A percentile compares a stretch with the other conserved stretches of the same genome.
Evolutionary conservation across 768 basidiomycete genomes (phyloP).

Genomic region (Podaxis sp.): DNA sequence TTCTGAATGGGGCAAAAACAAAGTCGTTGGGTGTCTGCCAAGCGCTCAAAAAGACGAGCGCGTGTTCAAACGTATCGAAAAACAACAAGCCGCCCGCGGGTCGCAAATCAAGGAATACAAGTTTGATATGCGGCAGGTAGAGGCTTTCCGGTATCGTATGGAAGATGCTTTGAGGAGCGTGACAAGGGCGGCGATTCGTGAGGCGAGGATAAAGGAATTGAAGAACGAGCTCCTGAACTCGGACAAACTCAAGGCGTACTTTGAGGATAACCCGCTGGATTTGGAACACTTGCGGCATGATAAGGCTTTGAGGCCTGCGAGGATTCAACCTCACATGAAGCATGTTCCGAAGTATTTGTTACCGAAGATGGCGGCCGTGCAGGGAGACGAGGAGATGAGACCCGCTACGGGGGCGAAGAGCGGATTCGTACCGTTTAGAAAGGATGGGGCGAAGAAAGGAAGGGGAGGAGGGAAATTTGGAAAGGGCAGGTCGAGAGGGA

Average conservation of each 20-base stretch:
- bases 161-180: conserved; percentile 91
- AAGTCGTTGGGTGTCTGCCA: conserved; percentile 66
- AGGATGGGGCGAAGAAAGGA: conserved; percentile 57
- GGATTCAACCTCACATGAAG: conserved; percentile 93
- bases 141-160: conserved; percentile 98
- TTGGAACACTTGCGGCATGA: conserved; percentile 93
- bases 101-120: conserved; percentile 82
- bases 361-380: conserved; percentile 72
- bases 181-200: conserved; percentile 81
- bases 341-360: conserved; percentile 92
- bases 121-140: conserved; percentile 95
- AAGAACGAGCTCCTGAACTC: conserved; percentile 93
- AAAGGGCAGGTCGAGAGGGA: conserved; percentile 51
- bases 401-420: background rate
- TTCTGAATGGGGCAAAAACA: conserved; percentile 71
- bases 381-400: conserved; percentile 37
- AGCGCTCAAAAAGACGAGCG: conserved; percentile 75
- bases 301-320: conserved; percentile 86
- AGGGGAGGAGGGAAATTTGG: conserved; percentile 55
- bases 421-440: conserved; percentile 77
- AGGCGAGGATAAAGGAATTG: conserved; percentile 92
- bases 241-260: conserved; percentile 97
- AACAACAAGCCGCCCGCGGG: conserved; percentile 62
- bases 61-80: conserved; percentile 76
- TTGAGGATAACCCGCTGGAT: conserved; percentile 95